A percentile compares a stretch with the other conserved stretches of the same genome.
These are phyloP conservation scores for Ceratocystis eucalypticola DNA, from an alignment of 2,329 filamentous ascomycete species.

Conservation along the genomic window DNA sequence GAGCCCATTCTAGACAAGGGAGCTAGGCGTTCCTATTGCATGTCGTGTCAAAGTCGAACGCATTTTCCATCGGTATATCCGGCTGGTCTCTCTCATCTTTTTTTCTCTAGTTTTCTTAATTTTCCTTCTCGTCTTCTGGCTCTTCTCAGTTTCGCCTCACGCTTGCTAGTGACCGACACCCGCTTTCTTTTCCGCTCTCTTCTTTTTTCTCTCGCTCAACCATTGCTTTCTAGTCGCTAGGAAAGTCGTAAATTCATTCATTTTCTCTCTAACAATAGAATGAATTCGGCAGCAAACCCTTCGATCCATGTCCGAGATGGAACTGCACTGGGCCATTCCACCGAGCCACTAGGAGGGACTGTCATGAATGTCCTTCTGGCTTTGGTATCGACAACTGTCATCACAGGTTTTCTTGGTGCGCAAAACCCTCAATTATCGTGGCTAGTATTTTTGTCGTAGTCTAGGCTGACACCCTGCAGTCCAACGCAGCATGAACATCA, in stretches of 20 bases:
- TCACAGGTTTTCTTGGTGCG: constrained; percentile 30
- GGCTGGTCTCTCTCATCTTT: not conserved
- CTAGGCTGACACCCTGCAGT: constrained; percentile 1
- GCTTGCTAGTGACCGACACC: too few species aligned
- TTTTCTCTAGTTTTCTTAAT: not conserved
- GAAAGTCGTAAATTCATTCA: not conserved
- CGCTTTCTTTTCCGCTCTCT: not conserved
- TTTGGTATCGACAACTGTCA: constrained; percentile 26
- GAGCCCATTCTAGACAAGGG: not conserved
- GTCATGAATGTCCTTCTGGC: constrained; percentile 28
- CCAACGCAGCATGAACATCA: constrained; percentile 18
- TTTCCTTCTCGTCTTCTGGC: not conserved
- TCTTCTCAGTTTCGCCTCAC: not conserved
- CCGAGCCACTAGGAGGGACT: constrained; percentile 26
- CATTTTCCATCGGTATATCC: not conserved
- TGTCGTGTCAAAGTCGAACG: not conserved
- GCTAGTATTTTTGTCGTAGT: not conserved
- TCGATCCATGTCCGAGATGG: not conserved
- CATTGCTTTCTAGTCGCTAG: not conserved
- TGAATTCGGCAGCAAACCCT: not conserved
- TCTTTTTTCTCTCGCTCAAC: not conserved
- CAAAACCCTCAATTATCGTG: not conserved
- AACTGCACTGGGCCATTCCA: constrained; percentile 7
- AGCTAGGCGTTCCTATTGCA: not conserved
- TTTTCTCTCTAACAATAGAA: not conserved